A percentile compares a stretch with the other conserved stretches of the same genome.
These are phyloP conservation scores for Chytridium lagenaria DNA, from an alignment of 371 early-diverging fungal genomes.

Conservation along the genomic window DNA sequence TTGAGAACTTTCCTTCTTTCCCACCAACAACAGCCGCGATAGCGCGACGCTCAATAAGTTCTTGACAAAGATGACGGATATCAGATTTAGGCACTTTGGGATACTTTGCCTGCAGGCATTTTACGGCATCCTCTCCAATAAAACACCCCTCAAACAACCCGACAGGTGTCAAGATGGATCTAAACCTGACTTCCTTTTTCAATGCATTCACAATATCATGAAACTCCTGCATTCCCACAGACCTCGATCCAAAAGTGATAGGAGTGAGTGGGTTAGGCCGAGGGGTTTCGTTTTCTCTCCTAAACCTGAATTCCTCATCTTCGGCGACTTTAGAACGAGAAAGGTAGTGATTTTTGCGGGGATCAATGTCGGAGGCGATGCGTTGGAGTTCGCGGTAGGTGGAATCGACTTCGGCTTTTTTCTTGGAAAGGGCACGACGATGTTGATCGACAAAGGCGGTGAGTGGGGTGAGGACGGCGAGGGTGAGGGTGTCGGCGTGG, in stretches of 20 bases:
- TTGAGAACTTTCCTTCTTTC: conserved; percentile 27
- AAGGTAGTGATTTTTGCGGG: conserved; percentile 19
- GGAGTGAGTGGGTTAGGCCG: conserved; percentile 20
- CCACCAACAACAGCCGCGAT: conserved; percentile 42
- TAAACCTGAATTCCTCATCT: conserved; percentile 33
- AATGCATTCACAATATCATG: conserved; percentile 27
- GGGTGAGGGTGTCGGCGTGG: conserved; percentile 44
- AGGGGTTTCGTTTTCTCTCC: conserved; percentile 24
- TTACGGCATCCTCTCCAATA: conserved; percentile 38
- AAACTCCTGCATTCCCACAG: conserved; percentile 36
- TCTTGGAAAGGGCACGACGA: conserved; percentile 31
- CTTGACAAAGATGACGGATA: conserved; percentile 25
- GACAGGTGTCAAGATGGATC: conserved; percentile 38
- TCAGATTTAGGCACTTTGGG: conserved; percentile 35
- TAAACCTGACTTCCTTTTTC: conserved; percentile 27
- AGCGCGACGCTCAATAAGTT: conserved; percentile 29
- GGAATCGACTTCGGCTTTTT: conserved; percentile 38
- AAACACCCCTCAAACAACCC: conserved; percentile 46
- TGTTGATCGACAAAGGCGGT: conserved; percentile 40
- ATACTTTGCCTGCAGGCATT: conserved; percentile 24
- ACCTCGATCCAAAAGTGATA: conserved; percentile 33
- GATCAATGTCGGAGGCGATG: conserved; percentile 33
- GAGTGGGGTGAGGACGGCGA: conserved; percentile 40
- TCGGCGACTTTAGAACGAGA: conserved; percentile 21
- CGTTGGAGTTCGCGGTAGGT: conserved; percentile 27